A percentile compares a stretch with the other conserved stretches of the same genome.
Conservation (phyloP, 352 stramenopile species). For the Nothophytophthora sp. region DNA sequence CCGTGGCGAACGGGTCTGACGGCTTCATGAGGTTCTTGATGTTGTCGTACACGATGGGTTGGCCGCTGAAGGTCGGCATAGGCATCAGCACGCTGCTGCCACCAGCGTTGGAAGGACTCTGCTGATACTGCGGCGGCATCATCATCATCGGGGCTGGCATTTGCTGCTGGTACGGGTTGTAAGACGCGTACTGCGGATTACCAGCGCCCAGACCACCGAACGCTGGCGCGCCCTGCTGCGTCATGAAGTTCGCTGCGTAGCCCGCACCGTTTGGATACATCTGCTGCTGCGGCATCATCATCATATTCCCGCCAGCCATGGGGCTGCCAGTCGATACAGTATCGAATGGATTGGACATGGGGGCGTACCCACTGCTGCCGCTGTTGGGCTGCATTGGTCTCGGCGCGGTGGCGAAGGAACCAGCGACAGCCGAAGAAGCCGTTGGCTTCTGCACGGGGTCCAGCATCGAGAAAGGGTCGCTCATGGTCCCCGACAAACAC, state of each 20-base stretch:
- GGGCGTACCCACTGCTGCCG: slow-evolving; percentile 1
- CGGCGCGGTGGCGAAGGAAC: slow-evolving; percentile 17
- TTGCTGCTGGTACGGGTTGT: slow-evolving; percentile 32
- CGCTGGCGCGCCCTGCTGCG: slow-evolving; percentile 41
- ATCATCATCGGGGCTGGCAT: slow-evolving; percentile 20
- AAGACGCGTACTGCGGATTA: slow-evolving; percentile 30
- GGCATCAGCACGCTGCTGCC: slow-evolving; percentile 26
- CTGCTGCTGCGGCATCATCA: slow-evolving; percentile 34
- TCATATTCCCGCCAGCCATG: slow-evolving; percentile 8
- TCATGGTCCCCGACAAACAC: slow-evolving; percentile 33
- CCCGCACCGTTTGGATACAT: slow-evolving; percentile 43
- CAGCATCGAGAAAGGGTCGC: slow-evolving; percentile 66
- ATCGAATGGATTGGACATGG: slow-evolving; percentile 43
- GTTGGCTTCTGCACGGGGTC: slow-evolving; percentile 47
- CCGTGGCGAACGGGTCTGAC: slow-evolving; percentile 47
- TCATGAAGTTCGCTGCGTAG: slow-evolving; percentile 72
- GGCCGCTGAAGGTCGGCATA: slow-evolving; percentile 35
- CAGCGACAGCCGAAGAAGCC: slow-evolving; percentile 6
- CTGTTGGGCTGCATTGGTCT: slow-evolving; percentile 8
- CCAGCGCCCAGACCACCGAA: slow-evolving; percentile 41
- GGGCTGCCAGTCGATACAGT: slow-evolving; percentile 18
- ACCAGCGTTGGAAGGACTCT: slow-evolving; percentile 13
- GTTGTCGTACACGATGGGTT: slow-evolving; percentile 61
- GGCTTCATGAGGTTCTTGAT: slow-evolving; percentile 65
- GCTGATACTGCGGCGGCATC: slow-evolving; percentile 29